Evolutionary conservation across 495 filamentous ascomycete genomes (phyloP), one percentile per base, ranked within the genome.

Genomic region (Neurospora hispaniola): DNA sequence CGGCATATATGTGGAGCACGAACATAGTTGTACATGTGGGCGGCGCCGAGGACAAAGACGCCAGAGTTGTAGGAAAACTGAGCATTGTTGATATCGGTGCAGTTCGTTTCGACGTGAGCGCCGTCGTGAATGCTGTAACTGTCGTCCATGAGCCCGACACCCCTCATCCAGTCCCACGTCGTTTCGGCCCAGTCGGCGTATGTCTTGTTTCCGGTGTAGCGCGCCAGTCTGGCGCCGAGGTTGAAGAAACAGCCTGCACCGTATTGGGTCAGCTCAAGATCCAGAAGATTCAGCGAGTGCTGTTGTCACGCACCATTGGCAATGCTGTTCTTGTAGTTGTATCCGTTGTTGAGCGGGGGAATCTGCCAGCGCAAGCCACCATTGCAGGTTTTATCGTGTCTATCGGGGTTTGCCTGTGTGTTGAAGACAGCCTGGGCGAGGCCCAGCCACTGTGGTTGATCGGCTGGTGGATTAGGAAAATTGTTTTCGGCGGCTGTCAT

Each of bases 191-290:
- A 92, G 11, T 92, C 84, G 4, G 89, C 86, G 76, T 97, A 97
- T 0, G 91, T 94, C 66, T 87, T 73, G 76, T 97, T 96, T 7
- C 85, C 83, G 4, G 92, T 95, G 76, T 94, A 96, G 69, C 86
- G 86, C 0, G 91, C 92, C 70, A 97, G 84, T 10, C 94, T 87
- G 3, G 94, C 89, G 10, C 91, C 92, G 18, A 97, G 83, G 74
- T 96, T 91, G 82, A 97, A 96, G 82, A 95, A 94, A 73, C 91
- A 89, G 27, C 92, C 94, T 74, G 94, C 96, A 4, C 91, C 91
- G 23, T 54, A 20, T 2, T 5, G 54, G 16, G 54, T 62, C 54
- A 62, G 54, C 4, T 62, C 20, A 62, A 35, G 54, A 6, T 35
- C 11, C 27, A 23, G 3, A 8, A 12, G 20, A 31, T 62, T 3